Percentiles rank a stretch among this genome's conserved stretches.
phyloP scores from a whole-genome alignment of 345 rosid genomes.

The Lepidium didymum region DNA sequence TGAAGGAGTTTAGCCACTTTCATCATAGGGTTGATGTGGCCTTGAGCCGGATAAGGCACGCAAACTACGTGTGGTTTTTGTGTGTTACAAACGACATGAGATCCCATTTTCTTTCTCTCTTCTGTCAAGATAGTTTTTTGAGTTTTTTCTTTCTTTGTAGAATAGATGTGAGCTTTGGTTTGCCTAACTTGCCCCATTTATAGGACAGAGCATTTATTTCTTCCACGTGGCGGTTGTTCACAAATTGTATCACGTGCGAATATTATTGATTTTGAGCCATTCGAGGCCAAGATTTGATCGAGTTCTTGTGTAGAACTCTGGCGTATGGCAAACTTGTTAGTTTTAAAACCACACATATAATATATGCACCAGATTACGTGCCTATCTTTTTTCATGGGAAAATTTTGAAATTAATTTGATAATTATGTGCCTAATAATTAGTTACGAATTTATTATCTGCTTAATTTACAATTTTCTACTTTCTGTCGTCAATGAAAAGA shows the following conservation, averaged over 20 bases:
- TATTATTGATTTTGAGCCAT: background rate
- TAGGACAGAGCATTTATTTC: background rate
- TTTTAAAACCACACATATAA: no score
- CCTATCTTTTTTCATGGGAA: no score
- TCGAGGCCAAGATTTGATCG: background rate
- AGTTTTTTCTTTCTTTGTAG: background rate
- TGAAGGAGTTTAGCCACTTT: constrained; percentile 2
- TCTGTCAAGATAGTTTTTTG: background rate
- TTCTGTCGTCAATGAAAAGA: background rate
- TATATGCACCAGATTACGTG: background rate
- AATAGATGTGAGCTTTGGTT: background rate
- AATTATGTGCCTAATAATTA: background rate
- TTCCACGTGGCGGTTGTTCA: background rate
- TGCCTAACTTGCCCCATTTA: background rate
- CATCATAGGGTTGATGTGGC: constrained; percentile 8
- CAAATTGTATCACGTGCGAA: background rate
- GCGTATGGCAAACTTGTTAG: background rate
- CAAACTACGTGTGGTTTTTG: background rate
- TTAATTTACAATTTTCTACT: background rate
- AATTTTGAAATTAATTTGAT: no score
- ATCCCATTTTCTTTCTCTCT: background rate
- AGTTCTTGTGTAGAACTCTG: background rate
- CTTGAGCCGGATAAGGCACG: background rate
- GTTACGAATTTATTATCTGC: background rate
- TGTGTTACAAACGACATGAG: background rate